Evolutionary conservation across 768 basidiomycete species (phyloP).

Genomic region (Pisolithus tinctorius): DNA sequence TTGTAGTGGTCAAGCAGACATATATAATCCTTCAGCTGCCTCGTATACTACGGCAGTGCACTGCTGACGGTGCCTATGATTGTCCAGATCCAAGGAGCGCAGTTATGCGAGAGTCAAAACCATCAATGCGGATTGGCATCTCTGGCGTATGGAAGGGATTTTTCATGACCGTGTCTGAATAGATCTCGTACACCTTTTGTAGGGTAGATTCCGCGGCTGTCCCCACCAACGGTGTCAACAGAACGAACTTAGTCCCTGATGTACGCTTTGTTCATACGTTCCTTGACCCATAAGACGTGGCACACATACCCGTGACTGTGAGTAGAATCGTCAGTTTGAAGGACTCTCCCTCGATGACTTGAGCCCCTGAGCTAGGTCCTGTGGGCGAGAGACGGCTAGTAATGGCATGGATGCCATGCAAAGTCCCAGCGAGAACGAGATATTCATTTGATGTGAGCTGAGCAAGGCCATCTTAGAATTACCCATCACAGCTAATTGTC

Average conservation of each 20-base stretch:
- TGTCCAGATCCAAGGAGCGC: constrained; percentile 46
- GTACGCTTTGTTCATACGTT: background rate
- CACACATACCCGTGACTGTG: constrained; percentile 71
- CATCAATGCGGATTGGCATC: constrained; percentile 93
- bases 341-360: constrained; percentile 92
- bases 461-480: constrained; percentile 74
- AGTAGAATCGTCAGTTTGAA: constrained; percentile 92
- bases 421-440: constrained; percentile 90
- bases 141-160: constrained; percentile 99
- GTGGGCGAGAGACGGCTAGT: constrained; percentile 85
- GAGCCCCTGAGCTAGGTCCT: constrained; percentile 76
- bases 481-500: background rate
- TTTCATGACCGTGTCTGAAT: constrained; percentile 96
- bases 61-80: constrained; percentile 9
- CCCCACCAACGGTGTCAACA: constrained; percentile 78
- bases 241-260: constrained; percentile 91
- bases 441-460: constrained; percentile 90
- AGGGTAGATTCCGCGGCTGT: constrained; percentile 62
- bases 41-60: background rate
- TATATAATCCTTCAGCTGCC: background rate
- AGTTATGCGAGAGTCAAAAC: constrained; percentile 71
- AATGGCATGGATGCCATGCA: constrained; percentile 99
- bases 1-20: background rate
- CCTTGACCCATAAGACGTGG: background rate
- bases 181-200: constrained; percentile 86